Evolutionary conservation across 1,139 yeast genomes (phyloP), one percentile per base, ranked within the genome.

Genomic region (Scheffersomyces cryptocercus): DNA sequence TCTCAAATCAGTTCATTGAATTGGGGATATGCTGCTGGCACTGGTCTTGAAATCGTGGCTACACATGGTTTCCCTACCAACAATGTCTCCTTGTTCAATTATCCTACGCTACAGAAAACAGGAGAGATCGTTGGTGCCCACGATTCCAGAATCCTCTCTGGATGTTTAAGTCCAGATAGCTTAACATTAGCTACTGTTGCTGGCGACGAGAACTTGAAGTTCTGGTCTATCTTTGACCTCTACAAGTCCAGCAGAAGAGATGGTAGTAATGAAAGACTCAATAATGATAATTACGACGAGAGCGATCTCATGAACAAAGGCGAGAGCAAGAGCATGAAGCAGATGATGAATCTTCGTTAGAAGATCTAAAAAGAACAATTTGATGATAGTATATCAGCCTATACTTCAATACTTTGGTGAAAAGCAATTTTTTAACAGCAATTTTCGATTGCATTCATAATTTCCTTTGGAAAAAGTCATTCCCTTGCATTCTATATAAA

Each of bases 11-110:
- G 96, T 24, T 88, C 97, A 9, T 73, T 95, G 47, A 84, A 85
- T 56, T 95, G 99, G 99, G 96, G 97, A 4, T 79, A 81, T 44
- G 78, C 86, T 11, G 67, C 76, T 55, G 88, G 84, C 1, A 81
- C 84, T 42, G 89, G 88, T 4, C 78, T 81, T 61, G 99, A 95
- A 65, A 81, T 95, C 40, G 96, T 87, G 1, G 95, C 97, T 4
- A 87, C 97, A 4, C 97, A 95, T 58, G 99, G 99, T 2, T 88
- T 81, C 64, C 98, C 99, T 24, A 82, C 87, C 46, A 93, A 93
- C 59, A 83, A 87, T 55, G 81, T 95, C 31, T 79, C 91, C 9
- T 75, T 93, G 40, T 93, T 90, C 76, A 84, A 89, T 48, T 90
- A 88, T 61, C 97, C 96, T 10, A 82, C 91, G 2, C 73, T 88